Base-by-base conservation (phyloP, 2,329 filamentous ascomycete genomes). In the Emydomyces testavorans region DNA sequence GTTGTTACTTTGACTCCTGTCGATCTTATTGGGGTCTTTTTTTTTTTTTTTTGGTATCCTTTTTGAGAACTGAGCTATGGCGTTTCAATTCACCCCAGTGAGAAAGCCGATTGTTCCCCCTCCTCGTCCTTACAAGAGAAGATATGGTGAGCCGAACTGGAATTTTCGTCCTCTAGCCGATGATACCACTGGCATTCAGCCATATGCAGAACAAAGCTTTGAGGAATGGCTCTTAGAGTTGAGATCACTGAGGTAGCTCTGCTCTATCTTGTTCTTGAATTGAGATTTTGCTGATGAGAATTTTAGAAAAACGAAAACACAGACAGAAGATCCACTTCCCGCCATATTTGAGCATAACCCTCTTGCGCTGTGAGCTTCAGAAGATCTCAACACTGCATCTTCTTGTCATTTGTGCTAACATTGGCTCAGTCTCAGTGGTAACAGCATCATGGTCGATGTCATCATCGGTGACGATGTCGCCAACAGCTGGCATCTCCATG, bases 151-250 rank as follows among this genome's bases (percentile, higher is more conserved):
- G 13, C 40, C 41, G 7, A 31, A 23, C 23, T 48, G 24, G 47
- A 26, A 16, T 24, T 28, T 24, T 18, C 31, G 38, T n/a, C 47
- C 23, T 24, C 18, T 21, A n/a, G 18, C 23, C 15, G 18, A 42
- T 21, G 29, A 26, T 8, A n/a, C 15, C 13, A 8, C 11, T 31
- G 34, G 35, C n/a, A 20, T 31, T 37, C 23, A 13, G 16, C 32
- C 26, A 20, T 26, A 34, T 36, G 18, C 16, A 6, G 37, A 49
- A 23, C 20, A 36, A 29, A 53, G 41, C 35, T 51, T 48, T 32
- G 50, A 53, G 32, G 50, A 50, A 51, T 51, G 41, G 45, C 35
- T 49, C 6, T 20, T 44, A 21, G 46, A 45, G 20, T 7, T 43
- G 10, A 42, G 21, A 18, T 36, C 18, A 32, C 18, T 35, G 13